phyloP scores from a whole-genome alignment of 2,329 filamentous ascomycete genomes.

The Emmonsiellopsis sp. region DNA sequence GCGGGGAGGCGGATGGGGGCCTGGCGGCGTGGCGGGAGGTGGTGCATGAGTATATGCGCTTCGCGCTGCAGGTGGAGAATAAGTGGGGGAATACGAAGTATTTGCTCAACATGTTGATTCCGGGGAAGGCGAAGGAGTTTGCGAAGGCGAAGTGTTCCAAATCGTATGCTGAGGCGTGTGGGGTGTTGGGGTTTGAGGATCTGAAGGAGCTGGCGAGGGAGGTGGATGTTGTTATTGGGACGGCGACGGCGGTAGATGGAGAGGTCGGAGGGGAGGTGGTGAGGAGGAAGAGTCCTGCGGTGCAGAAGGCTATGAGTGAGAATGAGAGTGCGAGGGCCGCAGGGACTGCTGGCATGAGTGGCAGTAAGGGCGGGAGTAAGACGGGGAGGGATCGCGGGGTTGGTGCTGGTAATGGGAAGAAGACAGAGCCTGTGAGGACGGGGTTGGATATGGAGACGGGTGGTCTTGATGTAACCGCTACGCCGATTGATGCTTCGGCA shows the following conservation, averaged over 20 bases:
- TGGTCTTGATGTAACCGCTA: background rate
- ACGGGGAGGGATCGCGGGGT: background rate
- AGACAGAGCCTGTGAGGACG: background rate
- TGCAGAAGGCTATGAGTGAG: conserved; percentile 9
- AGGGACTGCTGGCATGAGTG: background rate
- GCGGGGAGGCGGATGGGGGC: conserved; percentile 59
- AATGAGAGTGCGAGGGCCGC: conserved; percentile 11
- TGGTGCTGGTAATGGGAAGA: background rate
- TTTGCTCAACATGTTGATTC: conserved; percentile 73
- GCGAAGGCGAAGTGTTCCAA: conserved; percentile 55
- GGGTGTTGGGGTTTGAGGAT: conserved; percentile 55
- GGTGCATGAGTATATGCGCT: conserved; percentile 64
- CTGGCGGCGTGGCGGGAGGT: conserved; percentile 67
- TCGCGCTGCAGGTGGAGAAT: conserved; percentile 70
- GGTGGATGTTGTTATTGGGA: conserved; percentile 54
- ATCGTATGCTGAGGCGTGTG: conserved; percentile 62
- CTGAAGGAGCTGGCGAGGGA: conserved; percentile 55
- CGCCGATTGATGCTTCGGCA: background rate
- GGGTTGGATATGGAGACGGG: background rate
- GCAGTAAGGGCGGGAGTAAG: background rate
- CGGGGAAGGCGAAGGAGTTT: conserved; percentile 62
- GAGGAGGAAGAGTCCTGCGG: conserved; percentile 4
- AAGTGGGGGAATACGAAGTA: conserved; percentile 91
- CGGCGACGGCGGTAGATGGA: background rate
- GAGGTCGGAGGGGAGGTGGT: background rate